Evolutionary conservation across 164 flowering plant species (phyloP), one percentile per base, ranked within the genome.

Genomic region (Paratinospora sagittata): DNA sequence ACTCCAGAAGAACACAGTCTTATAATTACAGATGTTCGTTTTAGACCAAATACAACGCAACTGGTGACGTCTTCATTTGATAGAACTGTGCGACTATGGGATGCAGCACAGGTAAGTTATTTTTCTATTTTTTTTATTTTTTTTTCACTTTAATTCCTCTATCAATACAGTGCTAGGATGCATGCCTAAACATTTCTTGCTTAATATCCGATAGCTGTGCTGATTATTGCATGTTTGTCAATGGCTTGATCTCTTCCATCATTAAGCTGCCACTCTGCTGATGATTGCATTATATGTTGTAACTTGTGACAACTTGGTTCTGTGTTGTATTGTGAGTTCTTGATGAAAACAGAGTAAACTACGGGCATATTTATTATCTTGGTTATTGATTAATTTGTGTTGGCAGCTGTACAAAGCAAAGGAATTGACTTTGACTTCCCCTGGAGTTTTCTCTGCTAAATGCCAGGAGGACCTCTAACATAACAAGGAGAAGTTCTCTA

Each of bases 61-160:
- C 76, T 94, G 52, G 92, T 89, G 13, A 94, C 98, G 39, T 88
- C 97, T 75, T 94, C 98, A 30, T 84, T 83, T 76, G 98, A 94
- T 78, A 80, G 82, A 75, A 85, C 95, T 63, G 88, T 94, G 72
- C 82, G 96, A 70, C 75, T 93, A 39, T 93, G 98, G 98, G 89
- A 93, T 89, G 98, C 97, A 43, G 82, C 90, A 63, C 85, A 90
- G 70, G 97, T 93, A 86, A 84, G 61, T 17, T n/a, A 4, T 30
- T 19, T 55, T 55, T 55, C 26, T 30, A 1, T 1, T 30, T 30
- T 30, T 30, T 30, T 30, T 8, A 6, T 8, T 41, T 41, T 58
- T 33, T 73, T 66, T 70, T 69, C 47, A 8, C 21, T 16, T 65
- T 58, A 19, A 26, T 57, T 63, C 3, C 67, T 66, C 52, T n/a